Evolutionary conservation across 306 rosid genomes (phyloP), one percentile per base, ranked within the genome.

Genomic region (Oxytropis ochrocephala): DNA sequence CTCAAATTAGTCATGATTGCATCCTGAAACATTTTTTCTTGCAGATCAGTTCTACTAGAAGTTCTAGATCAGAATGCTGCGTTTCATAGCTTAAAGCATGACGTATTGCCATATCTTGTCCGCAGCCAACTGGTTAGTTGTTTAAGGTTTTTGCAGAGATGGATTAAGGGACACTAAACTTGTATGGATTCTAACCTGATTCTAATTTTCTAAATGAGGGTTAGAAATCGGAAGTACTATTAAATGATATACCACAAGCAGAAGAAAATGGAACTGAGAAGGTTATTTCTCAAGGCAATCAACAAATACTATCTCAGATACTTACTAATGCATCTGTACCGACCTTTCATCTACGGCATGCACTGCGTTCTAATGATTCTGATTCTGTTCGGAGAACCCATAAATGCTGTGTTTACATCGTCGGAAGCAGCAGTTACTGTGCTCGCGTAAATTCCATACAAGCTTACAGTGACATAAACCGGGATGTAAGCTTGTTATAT

Each of bases 391-490:
- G 60, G 65, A 85, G 81, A 63, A 83, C 87, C 73, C 95, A 95
- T 82, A 95, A 95, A 80, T 95, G 99, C 74, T 95, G 99, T 63
- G 97, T 91, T 78, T 95, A 87, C 81, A 85, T 95, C 65, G 95
- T 97, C 57, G 74, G 75, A 73, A 86, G 81, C 74, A 84, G 78
- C 86, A 91, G 83, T 64, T 91, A 95, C 76, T 95, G 96, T 79
- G 76, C 85, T 56, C 90, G 96, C 78, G 78, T 95, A 76, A 89
- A 83, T 83, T 95, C 99, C 63, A 83, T 89, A 76, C 99, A 91
- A 79, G 91, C 97, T 58, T 95, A 84, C 82, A 76, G 74, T 21
- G 97, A 95, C 86, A 87, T 95, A 58, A 95, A 95, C 74, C 92
- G 95, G 73, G 96, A 95, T 55, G 99, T 95, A 79, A 91, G 99